Evolutionary conservation across 352 stramenopile genomes (phyloP), one percentile per base, ranked within the genome.

Genomic region (Phytophthora lateralis): DNA sequence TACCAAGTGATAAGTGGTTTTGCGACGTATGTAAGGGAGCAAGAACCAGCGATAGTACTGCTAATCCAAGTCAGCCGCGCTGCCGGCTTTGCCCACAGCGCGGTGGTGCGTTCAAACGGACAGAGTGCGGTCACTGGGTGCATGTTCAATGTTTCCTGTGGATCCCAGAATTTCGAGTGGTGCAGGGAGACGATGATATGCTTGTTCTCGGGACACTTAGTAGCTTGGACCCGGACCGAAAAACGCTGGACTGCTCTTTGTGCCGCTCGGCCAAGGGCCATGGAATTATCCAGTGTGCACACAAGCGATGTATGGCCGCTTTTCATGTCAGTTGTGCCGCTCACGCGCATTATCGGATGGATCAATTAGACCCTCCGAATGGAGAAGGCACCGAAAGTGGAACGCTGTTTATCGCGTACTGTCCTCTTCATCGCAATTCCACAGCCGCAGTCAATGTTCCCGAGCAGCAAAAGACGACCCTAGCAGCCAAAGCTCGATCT

Each of bases 111-210:
- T 73, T 87, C 30, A 93, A 91, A 60, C 50, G 58, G 14, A 91
- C 88, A 6, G 35, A 60, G 15, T 94, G 85, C 55, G 75, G 75
- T 11, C 70, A 79, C 11, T 96, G 88, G 88, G 84, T 88, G 4
- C 88, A 96, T 42, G 76, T 95, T 0, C 88, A 93, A 37, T 96
- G 88, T 56, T 96, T 90, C 49, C 73, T 96, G 46, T 96, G 87
- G 87, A 88, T 93, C 7, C 87, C 87, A 3, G 87, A 96, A 48
- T 67, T 96, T 30, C 60, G 69, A 35, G 66, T 93, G 27, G 55
- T 69, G 10, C 73, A 81, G 38, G 55, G 66, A 14, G 54, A 63
- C 14, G 43, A 75, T 10, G 58, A 60, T 6, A 47, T 90, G 42
- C 64, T 76, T 35, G 41, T 50, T 24, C 71, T 96, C 10, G 85